Base-by-base conservation (phyloP, 805 yeast genomes). In the Metschnikowia amazonensis region DNA sequence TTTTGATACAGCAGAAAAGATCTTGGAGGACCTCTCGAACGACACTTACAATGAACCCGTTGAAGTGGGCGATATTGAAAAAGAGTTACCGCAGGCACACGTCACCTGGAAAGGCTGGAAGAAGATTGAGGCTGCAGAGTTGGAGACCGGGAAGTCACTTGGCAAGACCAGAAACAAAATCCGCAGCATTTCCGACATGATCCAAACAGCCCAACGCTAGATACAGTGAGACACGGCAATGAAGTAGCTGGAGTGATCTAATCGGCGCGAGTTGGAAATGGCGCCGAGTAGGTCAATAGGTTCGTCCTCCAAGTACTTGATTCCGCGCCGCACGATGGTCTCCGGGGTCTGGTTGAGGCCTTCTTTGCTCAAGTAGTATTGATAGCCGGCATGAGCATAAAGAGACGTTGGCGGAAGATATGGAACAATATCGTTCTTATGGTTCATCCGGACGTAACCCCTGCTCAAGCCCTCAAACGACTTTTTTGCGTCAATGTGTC, bases 31-130 rank as follows among this genome's bases (percentile, higher is more conserved):
- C 55, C 64, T 76, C 20, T 48, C 65, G n/a, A 60, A 62, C 29
- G 67, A 58, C 2, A 34, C 59, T 3, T 59, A 57, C 39, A 53
- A 60, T 5, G 46, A 55, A 1, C 47, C 61, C 17, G 51, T 57
- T 16, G 16, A 53, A 55, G 24, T n/a, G 0, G 48, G 37, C 8
- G 57, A 53, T 24, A 48, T 51, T 3, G 30, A 34, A 8, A 44
- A 45, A 7, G 31, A 36, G 21, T 45, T 56, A 23, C 48, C 46
- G 16, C 51, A 27, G 43, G 52, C 33, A 40, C 52, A 63, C 1
- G 76, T 82, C 2, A 51, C 63, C 13, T 88, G 96, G 96, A 54
- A 69, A 0, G 81, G 81, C 44, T 88, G 96, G 96, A 51, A 60
- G 42, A 67, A 60, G 30, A 69, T 88, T 27, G 80, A 87, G 53